phyloP scores from a whole-genome alignment of 1,284 basidiomycete genomes.

The Boletus mariae region DNA sequence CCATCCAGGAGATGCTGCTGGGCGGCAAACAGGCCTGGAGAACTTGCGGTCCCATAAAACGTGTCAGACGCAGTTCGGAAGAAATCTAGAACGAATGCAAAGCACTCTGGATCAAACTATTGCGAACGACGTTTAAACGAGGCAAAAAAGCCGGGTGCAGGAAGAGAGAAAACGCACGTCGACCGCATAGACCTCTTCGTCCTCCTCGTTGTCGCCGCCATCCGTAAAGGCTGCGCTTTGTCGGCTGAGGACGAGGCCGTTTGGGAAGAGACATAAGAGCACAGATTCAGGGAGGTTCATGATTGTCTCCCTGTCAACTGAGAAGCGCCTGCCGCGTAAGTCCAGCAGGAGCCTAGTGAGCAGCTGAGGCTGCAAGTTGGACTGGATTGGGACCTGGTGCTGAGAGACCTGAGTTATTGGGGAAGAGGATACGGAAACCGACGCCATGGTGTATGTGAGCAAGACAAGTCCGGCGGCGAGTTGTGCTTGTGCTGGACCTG shows the following conservation, averaged over 20 bases:
- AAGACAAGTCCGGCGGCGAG: slow-evolving; percentile 12
- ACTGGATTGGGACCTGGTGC: slow-evolving; percentile 56
- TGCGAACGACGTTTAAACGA: slow-evolving; percentile 11
- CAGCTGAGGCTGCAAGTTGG: slow-evolving; percentile 76
- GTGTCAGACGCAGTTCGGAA: slow-evolving; percentile 83
- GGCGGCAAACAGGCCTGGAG: slow-evolving; percentile 72
- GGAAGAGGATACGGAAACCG: slow-evolving; percentile 55
- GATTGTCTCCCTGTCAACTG: slow-evolving; percentile 95
- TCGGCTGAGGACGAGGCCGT: slow-evolving; percentile 90
- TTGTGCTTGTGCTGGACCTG: slow-evolving; percentile 13
- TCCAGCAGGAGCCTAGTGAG: slow-evolving; percentile 88
- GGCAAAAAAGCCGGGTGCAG: background rate
- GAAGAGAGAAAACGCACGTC: slow-evolving; percentile 64
- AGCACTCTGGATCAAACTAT: slow-evolving; percentile 96
- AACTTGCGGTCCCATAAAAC: slow-evolving; percentile 85
- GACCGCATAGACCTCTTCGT: slow-evolving; percentile 93
- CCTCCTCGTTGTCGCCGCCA: slow-evolving; percentile 76
- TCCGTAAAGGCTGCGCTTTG: slow-evolving; percentile 76
- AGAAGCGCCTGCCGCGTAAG: slow-evolving; percentile 87
- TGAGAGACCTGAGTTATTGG: slow-evolving; percentile 87
- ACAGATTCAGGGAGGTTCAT: slow-evolving; percentile 99
- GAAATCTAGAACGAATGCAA: slow-evolving; percentile 89
- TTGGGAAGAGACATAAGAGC: slow-evolving; percentile 94
- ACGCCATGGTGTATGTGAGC: slow-evolving; percentile 40
- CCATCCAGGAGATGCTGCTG: slow-evolving; percentile 76